Base-by-base conservation (phyloP, 352 stramenopile genomes). In the Phytophthora hibernalis region DNA sequence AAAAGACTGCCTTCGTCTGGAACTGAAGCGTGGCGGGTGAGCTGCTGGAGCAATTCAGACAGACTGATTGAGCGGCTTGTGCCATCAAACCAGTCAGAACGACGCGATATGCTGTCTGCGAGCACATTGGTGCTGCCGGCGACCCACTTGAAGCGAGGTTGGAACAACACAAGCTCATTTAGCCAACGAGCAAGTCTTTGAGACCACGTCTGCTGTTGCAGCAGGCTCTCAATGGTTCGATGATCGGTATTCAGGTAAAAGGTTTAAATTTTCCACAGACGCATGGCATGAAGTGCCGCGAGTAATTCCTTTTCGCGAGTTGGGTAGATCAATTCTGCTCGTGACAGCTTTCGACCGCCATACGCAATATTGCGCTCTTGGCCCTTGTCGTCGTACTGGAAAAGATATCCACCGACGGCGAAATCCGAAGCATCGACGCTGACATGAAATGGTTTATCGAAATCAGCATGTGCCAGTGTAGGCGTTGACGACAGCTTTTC, bases 201-300 rank as follows among this genome's bases (percentile, higher is more conserved):
- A 4, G 38, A 59, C 7, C 52, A 59, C 12, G 38, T 59, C 31
- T 55, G 30, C 50, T 70, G 67, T 2, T 42, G 21, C 13, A 75
- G 24, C 1, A 55, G 2, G 15, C 3, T 50, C 26, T 66, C 40
- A 11, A 66, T 52, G 5, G 47, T 59, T 11, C 20, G 16, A 20
- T 66, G 58, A 26, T 66, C 58, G 0, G 58, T 66, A 37, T 66
- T 59, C 1, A 66, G 16, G 22, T 44, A 61, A n/a, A 61, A 61
- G 1, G 50, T 20, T 22, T 70, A 65, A 0, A 65, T 37, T 0
- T 55, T 53, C 48, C 54, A 65, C 1, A 18, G 21, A 1, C 40
- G 5, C 53, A 65, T 65, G 3, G 53, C 62, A 21, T 65, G 37
- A 2, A 70, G 26, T 6, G 48, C 48, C 7, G 45, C 62, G 16